Percentiles rank a stretch among this genome's conserved stretches.
Evolutionary conservation across 2,329 filamentous ascomycete species (phyloP).

Genomic region (Emmonsiellopsis sp.): DNA sequence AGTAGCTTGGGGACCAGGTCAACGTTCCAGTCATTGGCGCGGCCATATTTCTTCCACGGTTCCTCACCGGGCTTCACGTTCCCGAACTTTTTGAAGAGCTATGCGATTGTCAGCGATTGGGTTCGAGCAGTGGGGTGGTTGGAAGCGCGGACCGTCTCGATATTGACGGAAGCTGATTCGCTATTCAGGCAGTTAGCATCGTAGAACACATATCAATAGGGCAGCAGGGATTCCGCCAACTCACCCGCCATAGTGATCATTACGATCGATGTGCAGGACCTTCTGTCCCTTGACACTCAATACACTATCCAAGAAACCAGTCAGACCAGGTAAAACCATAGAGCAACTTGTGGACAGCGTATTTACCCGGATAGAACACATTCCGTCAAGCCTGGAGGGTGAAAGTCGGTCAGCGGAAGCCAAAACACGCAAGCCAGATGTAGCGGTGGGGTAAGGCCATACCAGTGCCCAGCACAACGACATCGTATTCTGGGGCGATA

Average conservation of each 20-base stretch:
- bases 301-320: slow-evolving; percentile 49
- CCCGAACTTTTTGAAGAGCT: slow-evolving; percentile 97
- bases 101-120: slow-evolving; percentile 21
- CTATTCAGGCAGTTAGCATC: slow-evolving; percentile 36
- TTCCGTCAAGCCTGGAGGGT: slow-evolving; percentile 73
- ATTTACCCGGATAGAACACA: slow-evolving; percentile 94
- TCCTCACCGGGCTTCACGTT: slow-evolving; percentile 70
- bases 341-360: not conserved
- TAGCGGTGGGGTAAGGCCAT: slow-evolving; percentile 37
- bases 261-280: slow-evolving; percentile 96
- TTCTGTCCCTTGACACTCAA: slow-evolving; percentile 98
- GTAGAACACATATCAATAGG: slow-evolving; percentile 12
- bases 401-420: slow-evolving; percentile 19
- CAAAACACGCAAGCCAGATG: not conserved
- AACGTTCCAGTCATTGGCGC: slow-evolving; percentile 98
- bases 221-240: slow-evolving; percentile 26
- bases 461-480: slow-evolving; percentile 97
- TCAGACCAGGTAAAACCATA: not conserved
- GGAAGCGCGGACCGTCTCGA: slow-evolving; percentile 63
- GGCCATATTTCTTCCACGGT: slow-evolving; percentile 97
- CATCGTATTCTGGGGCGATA: slow-evolving; percentile 96
- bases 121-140: not conserved
- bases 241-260: slow-evolving; percentile 96
- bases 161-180: slow-evolving; percentile 92
- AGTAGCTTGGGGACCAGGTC: slow-evolving; percentile 96